phyloP scores from a whole-genome alignment of 1,139 yeast species.

The Blastobotrys aristatus region DNA sequence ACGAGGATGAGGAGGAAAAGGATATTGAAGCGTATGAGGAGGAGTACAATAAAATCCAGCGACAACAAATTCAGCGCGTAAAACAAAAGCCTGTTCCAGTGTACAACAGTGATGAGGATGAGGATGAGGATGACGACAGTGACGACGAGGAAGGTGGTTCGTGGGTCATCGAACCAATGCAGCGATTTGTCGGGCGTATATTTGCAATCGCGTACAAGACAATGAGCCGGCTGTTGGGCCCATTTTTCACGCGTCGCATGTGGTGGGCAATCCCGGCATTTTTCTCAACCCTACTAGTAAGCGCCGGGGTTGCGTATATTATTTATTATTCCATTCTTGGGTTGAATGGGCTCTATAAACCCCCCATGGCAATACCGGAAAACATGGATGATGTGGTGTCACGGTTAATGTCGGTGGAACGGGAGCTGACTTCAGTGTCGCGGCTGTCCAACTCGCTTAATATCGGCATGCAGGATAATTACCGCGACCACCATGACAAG shows the following conservation, averaged over 20 bases:
- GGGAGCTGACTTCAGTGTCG: slow-evolving; percentile 16
- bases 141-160: slow-evolving; percentile 2
- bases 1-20: slow-evolving; percentile 9
- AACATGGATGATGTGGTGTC: slow-evolving; percentile 18
- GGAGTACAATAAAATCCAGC: slow-evolving; percentile 9
- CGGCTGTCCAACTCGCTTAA: slow-evolving; percentile 15
- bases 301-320: background rate
- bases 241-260: slow-evolving; percentile 10
- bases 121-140: slow-evolving; percentile 4
- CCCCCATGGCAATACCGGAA: slow-evolving; percentile 18
- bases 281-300: background rate
- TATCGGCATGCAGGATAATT: slow-evolving; percentile 16
- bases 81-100: background rate
- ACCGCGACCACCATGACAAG: slow-evolving; percentile 8
- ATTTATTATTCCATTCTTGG: background rate
- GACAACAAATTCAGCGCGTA: background rate
- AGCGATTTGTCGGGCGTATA: background rate
- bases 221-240: slow-evolving; percentile 8
- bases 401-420: slow-evolving; percentile 20
- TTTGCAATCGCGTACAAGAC: slow-evolving; percentile 4
- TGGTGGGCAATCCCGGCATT: slow-evolving; percentile 7
- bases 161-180: slow-evolving; percentile 10
- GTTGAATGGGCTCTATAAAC: background rate
- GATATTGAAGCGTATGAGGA: slow-evolving; percentile 11
- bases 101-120: background rate